Percentiles rank a stretch among this genome's conserved stretches.
phyloP scores from a whole-genome alignment of 2,329 filamentous ascomycete species.

The Apiospora sp. region DNA sequence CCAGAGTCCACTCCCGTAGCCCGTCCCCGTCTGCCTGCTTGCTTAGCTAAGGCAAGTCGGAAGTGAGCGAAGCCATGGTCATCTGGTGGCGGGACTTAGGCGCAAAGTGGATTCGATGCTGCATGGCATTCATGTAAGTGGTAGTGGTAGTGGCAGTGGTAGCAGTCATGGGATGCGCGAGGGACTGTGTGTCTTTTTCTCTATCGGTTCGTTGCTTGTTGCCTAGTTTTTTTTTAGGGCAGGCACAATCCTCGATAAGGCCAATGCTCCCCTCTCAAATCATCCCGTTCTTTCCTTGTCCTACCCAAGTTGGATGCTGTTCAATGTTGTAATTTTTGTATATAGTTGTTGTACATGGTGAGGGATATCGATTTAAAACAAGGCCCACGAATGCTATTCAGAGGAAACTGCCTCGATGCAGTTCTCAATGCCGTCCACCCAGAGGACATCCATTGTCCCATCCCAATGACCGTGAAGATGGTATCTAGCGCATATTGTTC shows the following conservation, averaged over 20 bases:
- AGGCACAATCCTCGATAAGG: neutral
- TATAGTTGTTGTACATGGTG: neutral
- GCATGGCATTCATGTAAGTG: neutral
- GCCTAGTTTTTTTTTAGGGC: neutral
- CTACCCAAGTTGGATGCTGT: neutral
- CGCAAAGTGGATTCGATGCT: neutral
- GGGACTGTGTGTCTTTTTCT: neutral
- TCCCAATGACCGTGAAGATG: neutral
- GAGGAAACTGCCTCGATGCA: neutral
- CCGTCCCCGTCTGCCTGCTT: neutral
- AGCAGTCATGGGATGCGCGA: neutral
- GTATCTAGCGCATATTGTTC: constrained; percentile 1
- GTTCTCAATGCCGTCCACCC: neutral
- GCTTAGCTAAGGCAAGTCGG: neutral
- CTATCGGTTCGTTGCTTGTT: neutral
- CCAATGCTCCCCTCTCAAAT: neutral
- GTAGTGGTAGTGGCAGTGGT: neutral
- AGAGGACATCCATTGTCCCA: neutral
- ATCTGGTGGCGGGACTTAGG: neutral
- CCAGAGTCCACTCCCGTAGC: neutral
- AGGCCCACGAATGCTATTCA: neutral
- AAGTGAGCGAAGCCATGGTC: neutral
- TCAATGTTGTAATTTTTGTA: neutral
- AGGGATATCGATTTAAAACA: neutral
- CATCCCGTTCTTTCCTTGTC: neutral